phyloP scores from a whole-genome alignment of 2,329 filamentous ascomycete genomes.

The Incumbomyces lentus region DNA sequence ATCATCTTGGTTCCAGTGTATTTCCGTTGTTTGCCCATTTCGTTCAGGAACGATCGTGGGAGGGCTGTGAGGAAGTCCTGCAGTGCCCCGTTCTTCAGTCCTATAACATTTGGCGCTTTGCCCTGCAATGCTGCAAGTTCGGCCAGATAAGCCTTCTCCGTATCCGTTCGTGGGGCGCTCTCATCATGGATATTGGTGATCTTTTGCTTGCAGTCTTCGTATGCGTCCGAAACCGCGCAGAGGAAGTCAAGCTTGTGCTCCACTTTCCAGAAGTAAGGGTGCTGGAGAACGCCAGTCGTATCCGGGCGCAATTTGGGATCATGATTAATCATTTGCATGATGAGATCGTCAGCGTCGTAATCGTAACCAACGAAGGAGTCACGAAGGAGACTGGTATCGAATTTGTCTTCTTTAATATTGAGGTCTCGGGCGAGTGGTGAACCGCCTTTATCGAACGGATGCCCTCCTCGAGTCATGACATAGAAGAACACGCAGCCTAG shows the following conservation, averaged over 20 bases:
- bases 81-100: slow-evolving; percentile 38
- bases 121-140: slow-evolving; percentile 42
- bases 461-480: slow-evolving; percentile 82
- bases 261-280: slow-evolving; percentile 92
- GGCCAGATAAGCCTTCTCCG: slow-evolving; percentile 19
- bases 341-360: slow-evolving; percentile 77
- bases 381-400: slow-evolving; percentile 58
- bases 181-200: slow-evolving; percentile 18
- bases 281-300: slow-evolving; percentile 70
- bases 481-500: slow-evolving; percentile 98
- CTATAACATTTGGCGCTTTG: slow-evolving; percentile 39
- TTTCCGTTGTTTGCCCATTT: slow-evolving; percentile 85
- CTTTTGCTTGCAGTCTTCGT: slow-evolving; percentile 66
- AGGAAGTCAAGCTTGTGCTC: slow-evolving; percentile 85
- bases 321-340: slow-evolving; percentile 65
- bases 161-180: slow-evolving; percentile 13
- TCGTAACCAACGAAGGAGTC: slow-evolving; percentile 63
- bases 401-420: slow-evolving; percentile 87
- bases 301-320: slow-evolving; percentile 58
- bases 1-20: slow-evolving; percentile 77
- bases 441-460: slow-evolving; percentile 90
- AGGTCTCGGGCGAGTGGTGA: slow-evolving; percentile 83
- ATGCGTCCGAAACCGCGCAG: slow-evolving; percentile 94
- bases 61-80: slow-evolving; percentile 70
- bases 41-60: slow-evolving; percentile 75